Evolutionary conservation across 2,329 filamentous ascomycete species (phyloP).

Genomic region (Penicillium sp.): DNA sequence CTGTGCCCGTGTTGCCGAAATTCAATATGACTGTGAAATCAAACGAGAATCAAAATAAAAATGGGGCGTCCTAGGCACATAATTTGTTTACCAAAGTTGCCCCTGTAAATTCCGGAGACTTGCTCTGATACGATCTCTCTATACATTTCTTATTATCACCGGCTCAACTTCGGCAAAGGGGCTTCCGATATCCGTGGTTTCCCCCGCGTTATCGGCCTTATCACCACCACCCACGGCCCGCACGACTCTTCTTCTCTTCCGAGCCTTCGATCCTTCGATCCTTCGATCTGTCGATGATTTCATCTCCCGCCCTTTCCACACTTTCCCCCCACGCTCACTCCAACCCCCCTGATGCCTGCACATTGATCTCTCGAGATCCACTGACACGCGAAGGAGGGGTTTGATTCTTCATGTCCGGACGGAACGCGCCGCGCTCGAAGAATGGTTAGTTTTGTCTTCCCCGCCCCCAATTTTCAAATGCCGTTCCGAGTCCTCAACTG

Average conservation of each 20-base stretch:
- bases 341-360: conserved; percentile 21
- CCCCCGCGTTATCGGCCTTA: conserved; percentile 14
- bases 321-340: neutral
- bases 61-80: neutral
- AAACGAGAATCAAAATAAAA: too few species aligned
- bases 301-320: conserved; percentile 8
- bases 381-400: conserved; percentile 22
- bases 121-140: too few species aligned
- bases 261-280: conserved; percentile 1
- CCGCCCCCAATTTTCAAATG: conserved; percentile 1
- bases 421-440: conserved; percentile 49
- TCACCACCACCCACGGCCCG: neutral
- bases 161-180: neutral
- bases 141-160: too few species aligned
- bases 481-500: neutral
- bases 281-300: neutral
- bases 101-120: too few species aligned
- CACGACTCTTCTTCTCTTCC: neutral
- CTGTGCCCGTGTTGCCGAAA: too few species aligned
- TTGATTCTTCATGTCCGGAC: conserved; percentile 40
- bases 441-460: conserved; percentile 38
- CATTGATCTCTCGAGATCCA: conserved; percentile 11
- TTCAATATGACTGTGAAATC: neutral
- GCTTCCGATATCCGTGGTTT: neutral
- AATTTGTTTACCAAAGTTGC: too few species aligned